Percentiles rank a stretch among this genome's conserved stretches.
These are phyloP conservation scores for Lactarius hatsudake DNA, from an alignment of 768 basidiomycete species.

Conservation along the genomic window DNA sequence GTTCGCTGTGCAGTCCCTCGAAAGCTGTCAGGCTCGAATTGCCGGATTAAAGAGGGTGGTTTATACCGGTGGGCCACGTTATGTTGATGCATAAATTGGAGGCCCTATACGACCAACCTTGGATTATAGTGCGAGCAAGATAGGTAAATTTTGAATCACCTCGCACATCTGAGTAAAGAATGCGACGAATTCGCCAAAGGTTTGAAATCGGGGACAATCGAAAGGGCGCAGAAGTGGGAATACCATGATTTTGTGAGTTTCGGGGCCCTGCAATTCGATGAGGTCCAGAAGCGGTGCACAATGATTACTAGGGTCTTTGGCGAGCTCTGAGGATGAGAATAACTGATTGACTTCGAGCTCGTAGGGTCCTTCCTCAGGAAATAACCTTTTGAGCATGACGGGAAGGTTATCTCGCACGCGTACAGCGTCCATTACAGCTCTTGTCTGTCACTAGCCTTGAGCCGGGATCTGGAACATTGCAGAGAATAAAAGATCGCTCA, in stretches of 20 bases:
- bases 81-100: constrained; percentile 30
- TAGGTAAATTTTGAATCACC: constrained; percentile 28
- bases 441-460: constrained; percentile 3
- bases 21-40: not conserved
- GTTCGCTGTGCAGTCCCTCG: constrained; percentile 23
- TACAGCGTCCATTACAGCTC: constrained; percentile 22
- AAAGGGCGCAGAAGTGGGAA: constrained; percentile 36
- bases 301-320: constrained; percentile 33
- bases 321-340: constrained; percentile 24
- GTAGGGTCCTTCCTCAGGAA: constrained; percentile 11
- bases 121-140: not conserved
- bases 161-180: constrained; percentile 38
- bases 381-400: constrained; percentile 20
- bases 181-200: constrained; percentile 38
- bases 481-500: not conserved
- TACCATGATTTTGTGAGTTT: constrained; percentile 31
- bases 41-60: not conserved
- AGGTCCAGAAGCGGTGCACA: constrained; percentile 31
- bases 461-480: too few species aligned
- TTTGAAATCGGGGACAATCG: constrained; percentile 35
- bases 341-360: constrained; percentile 11
- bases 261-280: constrained; percentile 19
- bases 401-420: constrained; percentile 6
- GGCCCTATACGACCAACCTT: constrained; percentile 23
- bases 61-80: constrained; percentile 35